Conservation (phyloP, 2,329 filamentous ascomycete species). For the Cladorrhinum sp. region DNA sequence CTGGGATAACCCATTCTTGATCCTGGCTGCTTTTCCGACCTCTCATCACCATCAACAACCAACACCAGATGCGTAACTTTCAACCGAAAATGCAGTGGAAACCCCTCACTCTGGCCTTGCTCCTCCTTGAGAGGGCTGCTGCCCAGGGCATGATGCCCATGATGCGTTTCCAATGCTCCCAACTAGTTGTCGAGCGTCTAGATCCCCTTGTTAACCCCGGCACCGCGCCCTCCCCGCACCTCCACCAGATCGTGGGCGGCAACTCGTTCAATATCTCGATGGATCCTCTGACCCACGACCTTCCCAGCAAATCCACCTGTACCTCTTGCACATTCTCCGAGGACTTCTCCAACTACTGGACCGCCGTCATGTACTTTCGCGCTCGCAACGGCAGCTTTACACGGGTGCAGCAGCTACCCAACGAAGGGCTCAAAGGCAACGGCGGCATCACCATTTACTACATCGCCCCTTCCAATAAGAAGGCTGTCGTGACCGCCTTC, state of each 20-base stretch:
- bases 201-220: constrained; percentile 26
- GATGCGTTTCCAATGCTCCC: constrained; percentile 30
- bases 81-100: background rate
- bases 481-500: constrained; percentile 39
- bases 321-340: constrained; percentile 25
- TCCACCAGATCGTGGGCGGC: constrained; percentile 25
- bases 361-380: constrained; percentile 25
- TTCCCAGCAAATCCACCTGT: constrained; percentile 15
- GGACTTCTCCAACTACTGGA: constrained; percentile 28
- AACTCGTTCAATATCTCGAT: constrained; percentile 25
- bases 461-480: constrained; percentile 24
- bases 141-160: constrained; percentile 23
- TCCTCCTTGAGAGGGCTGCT: background rate
- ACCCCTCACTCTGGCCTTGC: background rate
- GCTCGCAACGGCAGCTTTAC: constrained; percentile 24
- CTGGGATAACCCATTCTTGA: background rate
- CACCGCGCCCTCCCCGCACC: constrained; percentile 20
- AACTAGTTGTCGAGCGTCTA: constrained; percentile 28
- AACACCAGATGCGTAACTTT: background rate
- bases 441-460: constrained; percentile 27
- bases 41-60: background rate
- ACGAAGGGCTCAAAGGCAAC: constrained; percentile 13
- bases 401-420: constrained; percentile 13
- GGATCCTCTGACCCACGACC: constrained; percentile 20
- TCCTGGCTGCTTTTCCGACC: background rate